These are phyloP conservation scores for Heliocybe sulcata DNA, from an alignment of 1,284 basidiomycete species.

Conservation along the genomic window DNA sequence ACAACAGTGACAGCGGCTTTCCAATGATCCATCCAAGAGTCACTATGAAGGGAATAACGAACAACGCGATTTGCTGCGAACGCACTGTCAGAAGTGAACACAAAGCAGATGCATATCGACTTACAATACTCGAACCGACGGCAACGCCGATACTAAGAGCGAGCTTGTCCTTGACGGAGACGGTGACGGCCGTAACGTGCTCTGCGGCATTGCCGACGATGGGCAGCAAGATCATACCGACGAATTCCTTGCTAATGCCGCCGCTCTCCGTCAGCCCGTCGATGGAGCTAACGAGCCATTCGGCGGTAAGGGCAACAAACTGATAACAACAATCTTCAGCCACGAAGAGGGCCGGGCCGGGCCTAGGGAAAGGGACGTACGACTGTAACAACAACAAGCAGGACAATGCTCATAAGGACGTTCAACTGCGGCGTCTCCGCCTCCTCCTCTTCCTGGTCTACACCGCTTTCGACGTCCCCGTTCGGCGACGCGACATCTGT, in stretches of 20 bases:
- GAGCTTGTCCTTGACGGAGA: slow-evolving; percentile 74
- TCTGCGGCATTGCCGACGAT: slow-evolving; percentile 74
- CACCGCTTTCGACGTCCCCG: background rate
- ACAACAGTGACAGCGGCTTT: slow-evolving; percentile 58
- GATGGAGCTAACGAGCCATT: slow-evolving; percentile 79
- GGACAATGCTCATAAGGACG: slow-evolving; percentile 44
- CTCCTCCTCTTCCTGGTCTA: slow-evolving; percentile 7
- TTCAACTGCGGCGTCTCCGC: slow-evolving; percentile 50
- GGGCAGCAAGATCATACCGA: slow-evolving; percentile 83
- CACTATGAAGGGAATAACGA: slow-evolving; percentile 38
- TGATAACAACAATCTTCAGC: slow-evolving; percentile 14
- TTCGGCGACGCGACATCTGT: background rate
- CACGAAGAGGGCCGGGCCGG: background rate
- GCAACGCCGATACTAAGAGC: slow-evolving; percentile 76
- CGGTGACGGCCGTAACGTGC: slow-evolving; percentile 75
- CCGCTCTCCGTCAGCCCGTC: slow-evolving; percentile 47
- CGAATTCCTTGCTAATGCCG: slow-evolving; percentile 67
- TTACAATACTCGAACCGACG: slow-evolving; percentile 52
- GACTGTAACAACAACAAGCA: slow-evolving; percentile 58
- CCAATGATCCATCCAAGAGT: slow-evolving; percentile 57
- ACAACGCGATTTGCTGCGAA: slow-evolving; percentile 3
- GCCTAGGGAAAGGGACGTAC: slow-evolving; percentile 29
- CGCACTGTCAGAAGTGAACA: background rate
- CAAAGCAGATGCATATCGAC: background rate
- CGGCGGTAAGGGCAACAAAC: slow-evolving; percentile 70